These are phyloP conservation scores for Plectosphaerella plurivora DNA, from an alignment of 2,329 filamentous ascomycete species.

Conservation along the genomic window DNA sequence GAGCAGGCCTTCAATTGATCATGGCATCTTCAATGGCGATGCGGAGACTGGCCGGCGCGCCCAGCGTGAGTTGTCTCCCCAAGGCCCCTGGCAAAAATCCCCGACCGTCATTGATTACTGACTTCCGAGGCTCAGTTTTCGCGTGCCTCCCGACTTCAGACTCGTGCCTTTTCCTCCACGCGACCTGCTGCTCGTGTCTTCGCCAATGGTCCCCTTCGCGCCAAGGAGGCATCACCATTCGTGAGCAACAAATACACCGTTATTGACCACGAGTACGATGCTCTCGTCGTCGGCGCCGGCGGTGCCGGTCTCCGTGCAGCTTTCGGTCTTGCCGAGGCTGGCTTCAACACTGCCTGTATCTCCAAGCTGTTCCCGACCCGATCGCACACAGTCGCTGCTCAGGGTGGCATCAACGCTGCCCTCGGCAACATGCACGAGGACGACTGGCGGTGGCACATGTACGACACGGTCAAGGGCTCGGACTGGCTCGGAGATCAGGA, in stretches of 20 bases:
- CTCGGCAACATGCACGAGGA: constrained; percentile 97
- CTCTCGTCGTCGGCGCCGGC: constrained; percentile 84
- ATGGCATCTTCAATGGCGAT: constrained; percentile 63
- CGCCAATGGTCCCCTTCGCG: constrained; percentile 78
- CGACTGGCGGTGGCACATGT: constrained; percentile 99
- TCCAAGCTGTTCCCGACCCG: constrained; percentile 82
- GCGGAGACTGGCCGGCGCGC: constrained; percentile 53
- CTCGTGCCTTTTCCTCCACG: constrained; percentile 82
- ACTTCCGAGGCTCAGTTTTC: constrained; percentile 49
- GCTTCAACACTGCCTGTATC: constrained; percentile 87
- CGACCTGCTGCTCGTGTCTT: constrained; percentile 80
- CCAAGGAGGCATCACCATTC: constrained; percentile 87
- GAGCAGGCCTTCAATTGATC: constrained; percentile 15
- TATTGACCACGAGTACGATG: constrained; percentile 99
- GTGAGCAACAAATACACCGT: constrained; percentile 90
- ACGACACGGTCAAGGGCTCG: constrained; percentile 96
- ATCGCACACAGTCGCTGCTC: constrained; percentile 77
- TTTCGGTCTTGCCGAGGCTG: constrained; percentile 81
- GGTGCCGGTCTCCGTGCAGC: constrained; percentile 78
- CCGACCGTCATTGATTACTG: constrained; percentile 12
- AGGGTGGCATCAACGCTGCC: constrained; percentile 84
- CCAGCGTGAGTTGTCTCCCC: constrained; percentile 43
- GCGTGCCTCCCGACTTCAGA: constrained; percentile 57
- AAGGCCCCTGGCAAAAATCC: constrained; percentile 2
- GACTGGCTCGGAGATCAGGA: constrained; percentile 98